Evolutionary conservation across 2,329 filamentous ascomycete genomes (phyloP).

Genomic region (Phyllosticta citrichinensis): DNA sequence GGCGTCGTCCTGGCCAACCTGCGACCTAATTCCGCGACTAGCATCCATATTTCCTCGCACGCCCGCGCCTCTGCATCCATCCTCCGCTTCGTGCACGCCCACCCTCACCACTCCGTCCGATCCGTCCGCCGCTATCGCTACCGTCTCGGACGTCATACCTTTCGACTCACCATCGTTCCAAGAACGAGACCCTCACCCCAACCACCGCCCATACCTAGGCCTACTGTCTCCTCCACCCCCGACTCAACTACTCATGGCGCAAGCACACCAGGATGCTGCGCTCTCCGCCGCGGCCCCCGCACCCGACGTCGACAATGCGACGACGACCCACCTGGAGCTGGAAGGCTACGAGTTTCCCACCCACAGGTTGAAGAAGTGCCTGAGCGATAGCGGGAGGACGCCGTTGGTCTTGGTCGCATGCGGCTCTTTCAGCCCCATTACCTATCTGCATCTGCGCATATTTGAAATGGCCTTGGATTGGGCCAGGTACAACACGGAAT

Average conservation of each 20-base stretch:
- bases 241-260: background rate
- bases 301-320: slow-evolving; percentile 19
- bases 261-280: slow-evolving; percentile 2
- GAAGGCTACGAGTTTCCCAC: slow-evolving; percentile 52
- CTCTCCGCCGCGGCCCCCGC: slow-evolving; percentile 13
- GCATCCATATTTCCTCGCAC: background rate
- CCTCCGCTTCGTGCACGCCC: background rate
- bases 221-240: background rate
- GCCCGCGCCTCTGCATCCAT: background rate
- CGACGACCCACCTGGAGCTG: slow-evolving; percentile 23
- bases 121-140: slow-evolving; percentile 6
- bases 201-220: background rate
- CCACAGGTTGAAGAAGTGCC: slow-evolving; percentile 46
- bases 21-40: background rate
- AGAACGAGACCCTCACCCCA: background rate
- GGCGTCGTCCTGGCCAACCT: background rate
- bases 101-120: slow-evolving; percentile 6
- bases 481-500: slow-evolving; percentile 57
- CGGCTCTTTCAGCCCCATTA: slow-evolving; percentile 63
- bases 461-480: slow-evolving; percentile 81
- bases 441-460: slow-evolving; percentile 73
- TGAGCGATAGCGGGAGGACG: slow-evolving; percentile 42
- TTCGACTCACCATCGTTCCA: slow-evolving; percentile 6
- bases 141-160: slow-evolving; percentile 9
- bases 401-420: slow-evolving; percentile 61